Conservation (phyloP, 1,284 basidiomycete genomes). For the Ganoderma meredithae region DNA sequence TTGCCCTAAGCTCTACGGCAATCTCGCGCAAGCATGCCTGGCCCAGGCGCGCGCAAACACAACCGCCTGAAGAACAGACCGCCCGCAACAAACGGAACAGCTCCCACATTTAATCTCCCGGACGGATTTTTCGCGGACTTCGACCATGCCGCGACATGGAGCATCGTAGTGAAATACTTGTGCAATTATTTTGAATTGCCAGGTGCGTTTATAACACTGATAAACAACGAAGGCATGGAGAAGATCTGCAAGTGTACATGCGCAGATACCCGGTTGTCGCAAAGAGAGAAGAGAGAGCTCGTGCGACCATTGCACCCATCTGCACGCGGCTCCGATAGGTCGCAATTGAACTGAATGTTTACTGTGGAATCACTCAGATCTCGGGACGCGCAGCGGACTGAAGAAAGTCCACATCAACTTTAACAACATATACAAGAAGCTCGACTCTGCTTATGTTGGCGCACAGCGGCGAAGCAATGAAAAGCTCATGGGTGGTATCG, state of each 20-base stretch:
- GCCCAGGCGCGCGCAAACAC: slow-evolving; percentile 18
- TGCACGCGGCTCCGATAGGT: no score
- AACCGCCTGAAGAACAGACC: slow-evolving; percentile 16
- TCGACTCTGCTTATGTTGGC: slow-evolving; percentile 46
- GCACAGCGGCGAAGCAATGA: slow-evolving; percentile 35
- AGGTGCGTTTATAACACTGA: slow-evolving; percentile 45
- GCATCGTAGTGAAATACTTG: slow-evolving; percentile 51
- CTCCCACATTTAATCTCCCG: slow-evolving; percentile 21
- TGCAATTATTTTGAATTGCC: slow-evolving; percentile 60
- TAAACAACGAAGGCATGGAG: neutral
- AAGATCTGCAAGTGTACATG: no score
- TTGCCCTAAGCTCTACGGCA: neutral
- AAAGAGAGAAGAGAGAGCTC: no score
- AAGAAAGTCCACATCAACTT: slow-evolving; percentile 69
- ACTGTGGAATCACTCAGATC: slow-evolving; percentile 47
- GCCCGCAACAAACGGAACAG: slow-evolving; percentile 9
- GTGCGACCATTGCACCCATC: no score
- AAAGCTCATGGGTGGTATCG: slow-evolving; percentile 54
- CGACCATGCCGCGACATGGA: slow-evolving; percentile 59
- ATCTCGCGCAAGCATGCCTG: slow-evolving; percentile 17
- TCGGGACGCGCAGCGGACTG: slow-evolving; percentile 60
- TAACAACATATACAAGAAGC: slow-evolving; percentile 53
- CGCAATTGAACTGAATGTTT: neutral
- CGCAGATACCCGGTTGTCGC: no score
- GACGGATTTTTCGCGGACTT: slow-evolving; percentile 50